Base-by-base conservation (phyloP, 495 filamentous ascomycete species). In the Sordaria brevicollis region DNA sequence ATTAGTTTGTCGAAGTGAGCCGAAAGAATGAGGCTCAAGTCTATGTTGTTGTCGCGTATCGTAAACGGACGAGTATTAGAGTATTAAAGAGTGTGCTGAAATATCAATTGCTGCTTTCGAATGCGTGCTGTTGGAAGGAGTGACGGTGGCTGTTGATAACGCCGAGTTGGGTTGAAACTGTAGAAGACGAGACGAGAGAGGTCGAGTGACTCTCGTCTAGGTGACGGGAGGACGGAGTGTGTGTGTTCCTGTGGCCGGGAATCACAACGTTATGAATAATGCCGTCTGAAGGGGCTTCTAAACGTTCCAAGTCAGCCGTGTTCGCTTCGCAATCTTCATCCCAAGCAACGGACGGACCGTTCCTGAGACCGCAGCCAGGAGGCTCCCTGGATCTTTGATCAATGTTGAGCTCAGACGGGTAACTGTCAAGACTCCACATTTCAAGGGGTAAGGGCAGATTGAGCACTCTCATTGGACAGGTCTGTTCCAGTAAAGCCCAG, bases 21-120 rank as follows among this genome's bases (percentile, higher is more conserved):
- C 78, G 75, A 83, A 76, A 71, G 80, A 83, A 83, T 81, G 79
- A 82, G 73, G 70, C 70, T 31, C 49, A 62, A 62, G 49, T 62
- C 49, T 62, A 31, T 62, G 2, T 3, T 6, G 25, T 62, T 62
- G 78, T 78, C 78, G 78, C 49, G 49, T 31, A 25, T 31, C 25
- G 72, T 79, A 72, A 66, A 68, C 76, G 75, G 74, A 80, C 78
- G 78, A 81, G 74, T 79, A 85, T 85, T 85, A 85, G 74, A 71
- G 73, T 81, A 85, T 85, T 85, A 85, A 84, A 68, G 83, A 86
- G 81, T 77, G 83, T 84, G 82, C 67, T 82, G 81, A 82, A 57
- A 83, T 73, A 79, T 74, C 76, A 79, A 78, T 69, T 76, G 75
- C n/a, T n/a, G n/a, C 19, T 54, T 29, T 13, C 21, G 49, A 13